phyloP scores from a whole-genome alignment of 176 grass and related monocot genomes.

The Ensete ventricosum region DNA sequence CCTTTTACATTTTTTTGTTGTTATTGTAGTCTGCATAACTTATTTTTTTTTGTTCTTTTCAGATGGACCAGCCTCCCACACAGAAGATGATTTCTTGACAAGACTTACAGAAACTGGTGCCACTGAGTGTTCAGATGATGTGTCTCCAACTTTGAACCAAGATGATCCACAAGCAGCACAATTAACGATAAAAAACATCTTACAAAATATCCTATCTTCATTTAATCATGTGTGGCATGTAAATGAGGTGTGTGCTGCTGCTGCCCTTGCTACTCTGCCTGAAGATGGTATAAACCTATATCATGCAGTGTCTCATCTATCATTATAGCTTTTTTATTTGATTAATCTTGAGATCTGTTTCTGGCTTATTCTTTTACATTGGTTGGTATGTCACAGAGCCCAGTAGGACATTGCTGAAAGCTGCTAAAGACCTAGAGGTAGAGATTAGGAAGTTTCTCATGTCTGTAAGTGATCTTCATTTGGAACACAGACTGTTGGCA shows the following conservation, averaged over 20 bases:
- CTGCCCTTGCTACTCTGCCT: slow-evolving; percentile 28
- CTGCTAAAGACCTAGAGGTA: slow-evolving; percentile 24
- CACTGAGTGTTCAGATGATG: slow-evolving; percentile 49
- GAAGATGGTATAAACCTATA: slow-evolving; percentile 40
- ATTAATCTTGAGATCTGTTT: not conserved
- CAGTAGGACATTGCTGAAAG: slow-evolving; percentile 24
- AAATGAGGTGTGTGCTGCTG: slow-evolving; percentile 30
- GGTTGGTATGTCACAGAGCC: slow-evolving; percentile 36
- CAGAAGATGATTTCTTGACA: slow-evolving; percentile 44
- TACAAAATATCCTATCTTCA: slow-evolving; percentile 37
- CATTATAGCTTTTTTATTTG: slow-evolving; percentile 2
- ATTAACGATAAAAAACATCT: slow-evolving; percentile 28
- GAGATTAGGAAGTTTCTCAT: slow-evolving; percentile 45
- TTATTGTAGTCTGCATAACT: not conserved
- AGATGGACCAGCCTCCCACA: slow-evolving; percentile 44
- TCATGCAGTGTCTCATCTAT: slow-evolving; percentile 18
- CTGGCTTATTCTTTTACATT: slow-evolving; percentile 11
- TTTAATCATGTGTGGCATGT: slow-evolving; percentile 35
- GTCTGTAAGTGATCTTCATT: slow-evolving; percentile 55
- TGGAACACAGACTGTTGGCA: slow-evolving; percentile 55
- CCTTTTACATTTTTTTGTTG: not conserved
- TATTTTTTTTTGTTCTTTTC: slow-evolving; percentile 12
- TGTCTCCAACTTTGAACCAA: slow-evolving; percentile 32
- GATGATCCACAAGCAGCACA: slow-evolving; percentile 23
- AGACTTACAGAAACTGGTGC: slow-evolving; percentile 54